Base-by-base conservation (phyloP, 495 filamentous ascomycete species). In the Neurospora sp. region DNA sequence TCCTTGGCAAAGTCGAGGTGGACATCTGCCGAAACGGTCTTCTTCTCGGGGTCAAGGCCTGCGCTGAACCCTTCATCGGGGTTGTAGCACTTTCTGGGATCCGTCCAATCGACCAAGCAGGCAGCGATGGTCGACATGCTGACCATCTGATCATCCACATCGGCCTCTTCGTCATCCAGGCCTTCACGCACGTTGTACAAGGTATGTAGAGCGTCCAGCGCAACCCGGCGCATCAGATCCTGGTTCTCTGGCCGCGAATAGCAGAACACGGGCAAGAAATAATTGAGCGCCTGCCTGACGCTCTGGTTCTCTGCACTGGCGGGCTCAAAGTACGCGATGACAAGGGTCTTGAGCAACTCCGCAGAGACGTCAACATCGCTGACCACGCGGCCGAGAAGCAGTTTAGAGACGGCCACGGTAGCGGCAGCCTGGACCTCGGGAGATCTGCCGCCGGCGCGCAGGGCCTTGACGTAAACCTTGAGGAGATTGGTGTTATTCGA, bases 201-300 rank as follows among this genome's bases (percentile, higher is more conserved):
- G 18, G 89, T 86, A 72, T 91, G 91, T 41, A 97, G 79, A 0
- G 93, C 90, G 38, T 89, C 86, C 6, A 93, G 86, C 6, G 90
- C 87, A 9, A 98, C 86, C 7, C 81, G 77, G 14, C 89, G 88
- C 93, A 98, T 95, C 31, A 91, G 85, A 37, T 89, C 86, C 75
- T 94, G 93, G 79, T 97, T 97, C 49, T 91, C 91, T 11, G 89
- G 79, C 12, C 91, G 86, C 35, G 90, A 93, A 80, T 95, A 96
- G 79, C 92, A 94, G 85, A 96, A 99, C 0, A 98, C 96, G 0
- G 96, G 96, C 76, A 99, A 87, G 86, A 98, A 98, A 80, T 99
- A 99, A 71, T 92, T 93, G 35, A 99, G 86, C 0, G 93, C 90
- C 82, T 99, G 96, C 0, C 94, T 87, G 23, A 98, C 90, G n/a